Evolutionary conservation across 495 filamentous ascomycete genomes (phyloP).

Genomic region (Schizothecium vesticola): DNA sequence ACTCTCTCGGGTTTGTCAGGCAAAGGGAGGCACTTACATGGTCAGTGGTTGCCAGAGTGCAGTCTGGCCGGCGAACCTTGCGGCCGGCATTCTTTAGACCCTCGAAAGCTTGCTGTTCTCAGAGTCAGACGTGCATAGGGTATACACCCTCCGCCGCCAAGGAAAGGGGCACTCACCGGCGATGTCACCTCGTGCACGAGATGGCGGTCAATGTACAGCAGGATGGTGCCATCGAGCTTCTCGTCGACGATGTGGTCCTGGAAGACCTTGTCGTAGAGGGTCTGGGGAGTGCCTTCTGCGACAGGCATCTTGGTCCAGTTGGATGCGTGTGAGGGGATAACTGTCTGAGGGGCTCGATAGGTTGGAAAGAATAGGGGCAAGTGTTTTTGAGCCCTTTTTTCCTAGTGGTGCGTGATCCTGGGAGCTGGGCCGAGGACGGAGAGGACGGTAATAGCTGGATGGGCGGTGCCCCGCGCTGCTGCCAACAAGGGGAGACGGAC

Average conservation of each 20-base stretch:
- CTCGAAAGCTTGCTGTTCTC: slow-evolving; percentile 83
- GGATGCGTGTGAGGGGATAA: background rate
- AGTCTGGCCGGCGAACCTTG: slow-evolving; percentile 86
- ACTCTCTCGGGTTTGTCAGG: background rate
- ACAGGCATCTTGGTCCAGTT: slow-evolving; percentile 61
- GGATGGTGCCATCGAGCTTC: slow-evolving; percentile 83
- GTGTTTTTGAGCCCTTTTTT: background rate
- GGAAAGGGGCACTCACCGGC: slow-evolving; percentile 48
- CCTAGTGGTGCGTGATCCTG: background rate
- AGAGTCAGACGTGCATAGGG: slow-evolving; percentile 4
- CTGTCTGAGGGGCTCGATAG: slow-evolving; percentile 3
- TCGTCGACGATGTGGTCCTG: slow-evolving; percentile 89
- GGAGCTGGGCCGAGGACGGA: background rate
- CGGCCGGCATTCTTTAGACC: slow-evolving; percentile 82
- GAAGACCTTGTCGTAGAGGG: slow-evolving; percentile 97
- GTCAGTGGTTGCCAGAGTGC: slow-evolving; percentile 93
- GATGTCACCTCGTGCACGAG: slow-evolving; percentile 98
- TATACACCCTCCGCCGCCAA: background rate
- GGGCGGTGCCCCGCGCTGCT: background rate
- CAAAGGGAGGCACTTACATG: slow-evolving; percentile 61
- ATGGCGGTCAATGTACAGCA: slow-evolving; percentile 94
- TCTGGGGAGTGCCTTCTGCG: slow-evolving; percentile 70
- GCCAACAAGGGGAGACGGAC: background rate
- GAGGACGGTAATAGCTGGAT: background rate
- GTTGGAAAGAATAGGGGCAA: background rate